Conservation (phyloP, 106 monocot species). For the Apostasia shenzhenica region DNA sequence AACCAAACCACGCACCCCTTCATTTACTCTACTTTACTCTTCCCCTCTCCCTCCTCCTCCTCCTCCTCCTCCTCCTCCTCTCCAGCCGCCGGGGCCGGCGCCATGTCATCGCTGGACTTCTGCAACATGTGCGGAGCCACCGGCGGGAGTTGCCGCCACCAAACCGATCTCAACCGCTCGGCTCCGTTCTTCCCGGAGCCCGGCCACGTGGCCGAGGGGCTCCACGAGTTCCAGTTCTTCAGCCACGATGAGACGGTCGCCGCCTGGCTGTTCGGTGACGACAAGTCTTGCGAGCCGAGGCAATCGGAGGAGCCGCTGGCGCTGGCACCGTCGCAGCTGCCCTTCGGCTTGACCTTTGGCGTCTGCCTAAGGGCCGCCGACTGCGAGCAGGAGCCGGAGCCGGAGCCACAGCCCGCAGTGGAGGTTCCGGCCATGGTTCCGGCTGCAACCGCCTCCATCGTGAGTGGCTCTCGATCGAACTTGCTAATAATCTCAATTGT, state of each 20-base stretch:
- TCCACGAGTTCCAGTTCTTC: conserved; percentile 75
- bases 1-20: conserved; percentile 3
- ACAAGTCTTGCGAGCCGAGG: conserved; percentile 3
- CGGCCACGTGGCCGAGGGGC: not conserved
- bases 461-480: conserved; percentile 21
- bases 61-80: not conserved
- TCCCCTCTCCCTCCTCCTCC: not conserved
- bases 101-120: conserved; percentile 25
- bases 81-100: not conserved
- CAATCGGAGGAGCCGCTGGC: not conserved
- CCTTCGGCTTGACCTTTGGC: conserved; percentile 13
- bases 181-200: conserved; percentile 14
- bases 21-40: not conserved
- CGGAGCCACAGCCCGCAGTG: not conserved
- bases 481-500: not conserved
- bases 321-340: conserved; percentile 8
- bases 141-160: conserved; percentile 11
- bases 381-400: conserved; percentile 2
- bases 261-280: conserved; percentile 41
- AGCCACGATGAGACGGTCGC: conserved; percentile 41
- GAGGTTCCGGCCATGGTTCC: conserved; percentile 2
- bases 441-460: conserved; percentile 4
- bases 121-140: conserved; percentile 31
- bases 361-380: conserved; percentile 12
- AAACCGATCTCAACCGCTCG: conserved; percentile 26